phyloP scores from a whole-genome alignment of 306 rosid species.

The Sphenostylis stenocarpa region DNA sequence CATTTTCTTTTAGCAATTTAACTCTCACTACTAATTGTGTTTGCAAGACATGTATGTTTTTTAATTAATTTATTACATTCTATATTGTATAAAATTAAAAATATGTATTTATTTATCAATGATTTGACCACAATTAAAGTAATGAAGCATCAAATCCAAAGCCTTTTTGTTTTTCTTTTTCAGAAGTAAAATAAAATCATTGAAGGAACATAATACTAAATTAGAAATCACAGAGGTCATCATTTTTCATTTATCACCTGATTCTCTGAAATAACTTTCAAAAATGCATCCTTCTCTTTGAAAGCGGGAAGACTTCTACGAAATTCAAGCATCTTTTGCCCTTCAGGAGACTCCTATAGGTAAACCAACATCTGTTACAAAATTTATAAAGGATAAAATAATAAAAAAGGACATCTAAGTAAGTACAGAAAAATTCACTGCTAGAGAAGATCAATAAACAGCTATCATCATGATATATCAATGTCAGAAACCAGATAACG shows the following conservation, averaged over 20 bases:
- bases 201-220: conserved; percentile 2
- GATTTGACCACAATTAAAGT: not conserved
- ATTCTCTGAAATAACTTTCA: conserved; percentile 66
- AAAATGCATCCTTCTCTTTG: conserved; percentile 77
- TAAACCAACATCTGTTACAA: conserved; percentile 30
- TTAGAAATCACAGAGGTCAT: conserved; percentile 15
- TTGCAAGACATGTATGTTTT: not conserved
- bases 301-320: conserved; percentile 88
- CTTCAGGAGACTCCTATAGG: conserved; percentile 70
- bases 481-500: conserved; percentile 19
- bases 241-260: conserved; percentile 57
- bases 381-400: conserved; percentile 20
- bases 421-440: not conserved
- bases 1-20: not conserved
- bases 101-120: not conserved
- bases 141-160: not conserved
- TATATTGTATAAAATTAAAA: not conserved
- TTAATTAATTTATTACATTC: not conserved
- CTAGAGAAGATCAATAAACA: conserved; percentile 24
- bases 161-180: not conserved
- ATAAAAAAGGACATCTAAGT: conserved; percentile 16
- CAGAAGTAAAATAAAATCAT: not conserved
- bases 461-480: conserved; percentile 19
- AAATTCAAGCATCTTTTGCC: conserved; percentile 75
- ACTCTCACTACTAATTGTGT: not conserved